These are phyloP conservation scores for Neonothopanus nambi DNA, from an alignment of 1,284 basidiomycete genomes.

Conservation along the genomic window DNA sequence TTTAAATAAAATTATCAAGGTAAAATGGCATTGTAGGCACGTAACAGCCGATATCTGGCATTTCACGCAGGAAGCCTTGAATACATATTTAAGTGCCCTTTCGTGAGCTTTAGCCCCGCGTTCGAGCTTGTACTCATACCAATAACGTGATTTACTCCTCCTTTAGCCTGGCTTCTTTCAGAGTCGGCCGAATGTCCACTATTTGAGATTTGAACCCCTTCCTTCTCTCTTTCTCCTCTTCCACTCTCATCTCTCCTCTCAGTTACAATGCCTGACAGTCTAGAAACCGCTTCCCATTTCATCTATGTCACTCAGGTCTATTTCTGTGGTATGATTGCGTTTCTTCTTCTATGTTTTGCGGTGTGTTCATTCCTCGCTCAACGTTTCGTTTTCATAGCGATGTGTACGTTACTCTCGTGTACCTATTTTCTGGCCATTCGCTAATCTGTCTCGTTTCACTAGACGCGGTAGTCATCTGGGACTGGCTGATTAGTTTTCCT, in stretches of 20 bases:
- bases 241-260: conserved; percentile 30
- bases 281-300: conserved; percentile 44
- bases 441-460: conserved; percentile 26
- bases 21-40: not conserved
- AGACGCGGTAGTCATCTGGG: conserved; percentile 81
- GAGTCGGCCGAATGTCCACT: conserved; percentile 38
- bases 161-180: conserved; percentile 35
- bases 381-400: conserved; percentile 46
- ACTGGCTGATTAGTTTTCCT: conserved; percentile 75
- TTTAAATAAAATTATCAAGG: too few relatives aligned
- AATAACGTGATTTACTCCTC: not conserved
- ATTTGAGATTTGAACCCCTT: not conserved
- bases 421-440: conserved; percentile 20
- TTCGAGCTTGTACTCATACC: too few relatives aligned
- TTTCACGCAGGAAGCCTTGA: too few relatives aligned
- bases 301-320: conserved; percentile 71
- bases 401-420: conserved; percentile 53
- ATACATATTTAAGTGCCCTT: too few relatives aligned
- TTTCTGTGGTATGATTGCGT: conserved; percentile 68
- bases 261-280: conserved; percentile 32
- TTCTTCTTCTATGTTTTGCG: conserved; percentile 17
- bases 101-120: too few relatives aligned
- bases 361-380: conserved; percentile 18
- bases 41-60: not conserved
- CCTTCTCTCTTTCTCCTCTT: not conserved